phyloP scores from a whole-genome alignment of 2,329 filamentous ascomycete genomes.

The Penicillium sp. region DNA sequence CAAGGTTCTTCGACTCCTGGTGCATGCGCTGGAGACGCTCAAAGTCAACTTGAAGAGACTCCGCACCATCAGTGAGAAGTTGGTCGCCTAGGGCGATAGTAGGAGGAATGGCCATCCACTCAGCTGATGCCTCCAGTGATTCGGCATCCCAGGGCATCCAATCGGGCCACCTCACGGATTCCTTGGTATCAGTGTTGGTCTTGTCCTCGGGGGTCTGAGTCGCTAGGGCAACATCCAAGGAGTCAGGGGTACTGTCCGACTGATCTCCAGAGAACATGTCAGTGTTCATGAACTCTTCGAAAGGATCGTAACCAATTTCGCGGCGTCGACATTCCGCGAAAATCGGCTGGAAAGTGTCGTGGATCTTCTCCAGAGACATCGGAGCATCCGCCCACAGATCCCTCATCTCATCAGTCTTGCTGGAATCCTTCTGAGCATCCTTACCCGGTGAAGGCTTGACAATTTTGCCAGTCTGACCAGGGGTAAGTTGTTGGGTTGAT shows the following conservation, averaged over 20 bases:
- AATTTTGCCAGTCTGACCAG: conserved; percentile 26
- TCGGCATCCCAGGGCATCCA: conserved; percentile 18
- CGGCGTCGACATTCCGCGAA: conserved; percentile 8
- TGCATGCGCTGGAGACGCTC: conserved; percentile 36
- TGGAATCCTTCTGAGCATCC: conserved; percentile 26
- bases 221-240: conserved; percentile 33
- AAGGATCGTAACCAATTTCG: conserved; percentile 31
- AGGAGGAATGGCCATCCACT: conserved; percentile 14
- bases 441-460: conserved; percentile 26
- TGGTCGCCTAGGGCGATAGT: conserved; percentile 14
- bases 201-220: conserved; percentile 38
- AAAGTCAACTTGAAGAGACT: conserved; percentile 37
- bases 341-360: conserved; percentile 34
- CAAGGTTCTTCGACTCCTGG: conserved; percentile 20
- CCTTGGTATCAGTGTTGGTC: conserved; percentile 12
- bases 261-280: conserved; percentile 36
- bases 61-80: conserved; percentile 9
- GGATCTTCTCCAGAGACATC: conserved; percentile 38
- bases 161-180: conserved; percentile 8
- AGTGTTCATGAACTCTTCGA: conserved; percentile 39
- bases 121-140: conserved; percentile 8
- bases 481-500: conserved; percentile 34
- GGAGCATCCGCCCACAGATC: conserved; percentile 40
- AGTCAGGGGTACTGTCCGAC: conserved; percentile 38
- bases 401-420: conserved; percentile 23